Evolutionary conservation across 108 stramenopile genomes (phyloP), one percentile per base, ranked within the genome.

Genomic region (Nitzschia palea): DNA sequence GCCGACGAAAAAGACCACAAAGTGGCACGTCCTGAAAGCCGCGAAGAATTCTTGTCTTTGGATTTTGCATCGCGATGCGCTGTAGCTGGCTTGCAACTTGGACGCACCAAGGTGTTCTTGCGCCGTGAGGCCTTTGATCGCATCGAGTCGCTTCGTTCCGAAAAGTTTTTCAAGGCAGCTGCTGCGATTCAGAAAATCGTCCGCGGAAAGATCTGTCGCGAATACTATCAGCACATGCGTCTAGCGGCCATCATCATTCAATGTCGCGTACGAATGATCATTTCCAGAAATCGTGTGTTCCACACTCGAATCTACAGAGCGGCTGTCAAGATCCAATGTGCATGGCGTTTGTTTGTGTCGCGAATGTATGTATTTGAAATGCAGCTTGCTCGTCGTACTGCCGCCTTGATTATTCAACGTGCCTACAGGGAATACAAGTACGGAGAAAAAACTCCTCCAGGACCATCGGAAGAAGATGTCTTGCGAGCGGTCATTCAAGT

Each of bases 51-150:
- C 56, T 68, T 81, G 62, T 47, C 74, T 9, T 67, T 93, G 6
- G 92, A 93, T 70, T 90, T 93, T 74, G 73, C 85, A 0, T 82
- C 85, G 25, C 69, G 90, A 37, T 93, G 88, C 42, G 88, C 91
- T 22, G 81, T 89, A 58, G 91, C 88, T 20, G 93, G 93, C 43
- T 47, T 90, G 15, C 96, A 96, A 64, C 78, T 96, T 3, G 96
- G 96, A 18, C 71, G 81, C n/a, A 93, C 88, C 44, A 94, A 94
- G 60, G 93, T 96, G 0, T 96, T 96, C 64, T 68, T 96, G 28
- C 90, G 93, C 23, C 87, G 92, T 33, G 85, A 87, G 57, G 93
- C 93, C 25, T 93, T 95, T 67, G 96, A 96, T 61, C 71, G 86
- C 2, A 85, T 96, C 27, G 96, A 96, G 72, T 66, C 72, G 23